Evolutionary conservation across 805 yeast species (phyloP).

Genomic region (Wickerhamomyces canadensis): DNA sequence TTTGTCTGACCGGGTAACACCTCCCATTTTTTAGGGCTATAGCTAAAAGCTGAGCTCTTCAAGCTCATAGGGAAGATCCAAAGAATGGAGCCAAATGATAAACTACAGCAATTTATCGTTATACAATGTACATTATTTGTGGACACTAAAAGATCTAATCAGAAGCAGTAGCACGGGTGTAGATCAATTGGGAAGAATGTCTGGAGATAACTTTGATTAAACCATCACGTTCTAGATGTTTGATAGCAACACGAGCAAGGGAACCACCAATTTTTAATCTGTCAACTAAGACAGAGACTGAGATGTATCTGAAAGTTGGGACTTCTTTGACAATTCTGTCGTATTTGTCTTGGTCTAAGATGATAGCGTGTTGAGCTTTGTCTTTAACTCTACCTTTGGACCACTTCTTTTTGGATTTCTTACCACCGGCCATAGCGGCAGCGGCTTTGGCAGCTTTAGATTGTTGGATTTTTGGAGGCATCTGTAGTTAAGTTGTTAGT

Average conservation of each 20-base stretch:
- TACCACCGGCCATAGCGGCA: constrained; percentile 99
- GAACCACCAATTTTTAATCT: constrained; percentile 99
- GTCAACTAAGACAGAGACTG: constrained; percentile 97
- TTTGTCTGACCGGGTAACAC: no score
- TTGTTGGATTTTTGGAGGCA: constrained; percentile 99
- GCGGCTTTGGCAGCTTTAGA: constrained; percentile 99
- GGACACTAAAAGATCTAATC: constrained; percentile 41
- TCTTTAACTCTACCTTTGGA: constrained; percentile 99
- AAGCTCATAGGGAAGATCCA: no score
- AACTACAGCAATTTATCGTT: constrained; percentile 9
- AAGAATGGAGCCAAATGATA: neutral
- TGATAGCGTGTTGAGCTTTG: constrained; percentile 97
- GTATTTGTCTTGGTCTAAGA: constrained; percentile 96
- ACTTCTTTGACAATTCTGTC: constrained; percentile 99
- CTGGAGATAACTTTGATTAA: constrained; percentile 88
- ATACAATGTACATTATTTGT: constrained; percentile 26
- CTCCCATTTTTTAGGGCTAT: no score
- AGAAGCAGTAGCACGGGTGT: constrained; percentile 75
- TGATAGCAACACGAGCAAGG: constrained; percentile 95
- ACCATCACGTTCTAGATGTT: constrained; percentile 93
- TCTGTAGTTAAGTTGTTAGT: constrained; percentile 34
- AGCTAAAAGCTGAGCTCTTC: no score
- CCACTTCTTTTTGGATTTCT: constrained; percentile 99
- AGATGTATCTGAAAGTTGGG: constrained; percentile 97
- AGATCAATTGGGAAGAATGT: constrained; percentile 96